These are phyloP conservation scores for Venturia oleaginea DNA, from an alignment of 2,329 filamentous ascomycete species.

Conservation along the genomic window DNA sequence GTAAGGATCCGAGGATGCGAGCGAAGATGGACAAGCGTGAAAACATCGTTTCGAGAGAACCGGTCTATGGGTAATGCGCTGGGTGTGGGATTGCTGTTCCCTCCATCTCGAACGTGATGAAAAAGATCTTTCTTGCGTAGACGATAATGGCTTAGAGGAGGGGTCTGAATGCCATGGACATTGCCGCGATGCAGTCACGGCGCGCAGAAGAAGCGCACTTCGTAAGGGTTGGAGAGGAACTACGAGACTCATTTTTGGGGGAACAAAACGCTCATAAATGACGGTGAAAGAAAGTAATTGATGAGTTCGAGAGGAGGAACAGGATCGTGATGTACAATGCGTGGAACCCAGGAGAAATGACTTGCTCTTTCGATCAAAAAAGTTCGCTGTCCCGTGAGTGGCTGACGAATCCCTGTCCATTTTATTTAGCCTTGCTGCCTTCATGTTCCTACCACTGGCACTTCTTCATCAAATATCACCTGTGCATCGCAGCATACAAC, in stretches of 20 bases:
- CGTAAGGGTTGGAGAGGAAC: constrained; percentile 26
- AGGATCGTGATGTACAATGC: background rate
- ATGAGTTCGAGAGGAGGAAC: background rate
- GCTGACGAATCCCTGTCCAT: background rate
- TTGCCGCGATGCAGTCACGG: constrained; percentile 23
- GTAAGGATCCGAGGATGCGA: constrained; percentile 69
- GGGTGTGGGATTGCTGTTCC: background rate
- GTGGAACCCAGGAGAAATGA: background rate
- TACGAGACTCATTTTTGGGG: constrained; percentile 26
- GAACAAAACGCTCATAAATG: background rate
- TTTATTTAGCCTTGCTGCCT: background rate
- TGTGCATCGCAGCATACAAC: no score
- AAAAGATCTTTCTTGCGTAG: background rate
- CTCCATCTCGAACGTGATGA: constrained; percentile 8
- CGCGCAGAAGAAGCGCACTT: constrained; percentile 25
- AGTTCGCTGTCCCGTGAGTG: background rate
- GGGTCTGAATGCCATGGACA: constrained; percentile 19
- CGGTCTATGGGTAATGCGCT: background rate
- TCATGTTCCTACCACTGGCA: no score
- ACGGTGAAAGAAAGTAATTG: no score
- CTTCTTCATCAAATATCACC: no score
- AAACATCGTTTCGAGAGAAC: constrained; percentile 29
- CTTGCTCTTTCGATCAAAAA: constrained; percentile 4
- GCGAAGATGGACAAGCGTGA: constrained; percentile 47
- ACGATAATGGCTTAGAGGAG: constrained; percentile 11